Base-by-base conservation (phyloP, 1,139 yeast species). In the Williopsis jadinii region DNA sequence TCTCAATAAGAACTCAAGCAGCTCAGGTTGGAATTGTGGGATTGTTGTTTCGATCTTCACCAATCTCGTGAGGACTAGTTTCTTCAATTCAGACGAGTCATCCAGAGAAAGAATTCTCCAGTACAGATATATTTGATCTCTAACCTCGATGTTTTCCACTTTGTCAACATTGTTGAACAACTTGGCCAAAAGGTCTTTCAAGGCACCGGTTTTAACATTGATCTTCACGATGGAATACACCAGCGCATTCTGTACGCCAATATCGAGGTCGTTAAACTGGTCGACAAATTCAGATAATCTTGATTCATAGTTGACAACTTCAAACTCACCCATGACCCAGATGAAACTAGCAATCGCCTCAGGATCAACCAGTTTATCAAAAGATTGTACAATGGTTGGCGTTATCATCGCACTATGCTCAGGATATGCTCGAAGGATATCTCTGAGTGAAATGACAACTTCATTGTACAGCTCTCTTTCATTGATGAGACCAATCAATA, bases 71-170 rank as follows among this genome's bases (percentile, higher is more conserved):
- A 82, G 63, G 27, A 83, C 67, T 36, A 84, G 71, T 41, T 73
- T 69, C 52, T 73, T 39, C 15, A 49, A 33, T 27, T 48, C 52
- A 3, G 38, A 27, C 1, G 52, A 39, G 37, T 49, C 45, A 30
- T 54, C 56, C 24, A 54, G 30, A 0, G 96, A 86, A 44, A 92
- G 69, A 44, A 94, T 69, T 59, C 98, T 79, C 97, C 97, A 92
- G 64, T 88, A 92, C 40, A 92, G 75, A 63, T 82, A 92, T 0
- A 97, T 97, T 64, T 92, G 79, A 63, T 92, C 98, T 56, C 97
- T 76, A 33, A 92, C 85, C 61, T 92, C 98, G 2, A 95, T 84
- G 60, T 88, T 88, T 53, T 87, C 95, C 45, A 88, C 75, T 45
- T 80, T 78, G 44, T 80, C 78, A 1, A 96, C 87, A 11, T 95